Conservation (phyloP, 2,329 filamentous ascomycete species). For the Calonectria hongkongensis region DNA sequence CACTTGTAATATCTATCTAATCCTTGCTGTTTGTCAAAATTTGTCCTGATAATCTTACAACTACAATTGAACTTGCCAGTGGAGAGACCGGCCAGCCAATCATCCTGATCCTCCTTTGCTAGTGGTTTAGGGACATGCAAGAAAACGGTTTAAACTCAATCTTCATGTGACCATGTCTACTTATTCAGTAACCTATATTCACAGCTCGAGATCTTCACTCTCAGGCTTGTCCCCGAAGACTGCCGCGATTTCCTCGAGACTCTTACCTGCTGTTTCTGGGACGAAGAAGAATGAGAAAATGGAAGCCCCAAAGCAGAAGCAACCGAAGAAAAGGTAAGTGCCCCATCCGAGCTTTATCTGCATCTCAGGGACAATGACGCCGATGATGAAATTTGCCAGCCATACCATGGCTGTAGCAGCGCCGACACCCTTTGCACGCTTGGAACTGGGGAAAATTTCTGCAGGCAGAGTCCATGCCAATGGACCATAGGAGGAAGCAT, state of each 20-base stretch:
- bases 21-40: too few relatives aligned
- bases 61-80: background rate
- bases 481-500: slow-evolving; percentile 57
- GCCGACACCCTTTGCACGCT: slow-evolving; percentile 60
- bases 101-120: too few relatives aligned
- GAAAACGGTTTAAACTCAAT: too few relatives aligned
- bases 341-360: slow-evolving; percentile 68
- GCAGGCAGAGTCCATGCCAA: slow-evolving; percentile 60
- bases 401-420: slow-evolving; percentile 58
- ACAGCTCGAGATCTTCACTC: background rate
- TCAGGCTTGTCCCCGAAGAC: slow-evolving; percentile 39
- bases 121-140: too few relatives aligned
- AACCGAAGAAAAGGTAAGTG: slow-evolving; percentile 72
- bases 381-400: slow-evolving; percentile 62
- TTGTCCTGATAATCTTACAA: too few relatives aligned
- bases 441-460: slow-evolving; percentile 61
- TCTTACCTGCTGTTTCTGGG: slow-evolving; percentile 45
- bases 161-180: too few relatives aligned
- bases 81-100: too few relatives aligned
- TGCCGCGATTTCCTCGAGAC: slow-evolving; percentile 46
- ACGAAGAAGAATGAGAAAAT: slow-evolving; percentile 58
- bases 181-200: background rate
- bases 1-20: too few relatives aligned
- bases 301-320: slow-evolving; percentile 68
- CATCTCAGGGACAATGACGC: slow-evolving; percentile 72